Evolutionary conservation across 805 yeast species (phyloP), one percentile per base, ranked within the genome.

Genomic region (Myxozyma mucilagina): DNA sequence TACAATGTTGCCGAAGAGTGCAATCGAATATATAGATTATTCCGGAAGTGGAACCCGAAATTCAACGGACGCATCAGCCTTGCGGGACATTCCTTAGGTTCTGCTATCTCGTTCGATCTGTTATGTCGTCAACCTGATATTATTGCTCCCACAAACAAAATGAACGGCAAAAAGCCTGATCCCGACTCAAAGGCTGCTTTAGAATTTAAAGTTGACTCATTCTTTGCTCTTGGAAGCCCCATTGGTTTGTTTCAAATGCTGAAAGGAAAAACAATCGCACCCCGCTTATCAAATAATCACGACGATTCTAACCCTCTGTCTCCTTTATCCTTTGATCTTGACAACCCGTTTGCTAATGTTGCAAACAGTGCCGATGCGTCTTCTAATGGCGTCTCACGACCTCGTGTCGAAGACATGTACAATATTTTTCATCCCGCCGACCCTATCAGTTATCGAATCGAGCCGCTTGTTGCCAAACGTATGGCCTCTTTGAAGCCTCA

Each of bases 31-130:
- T 88, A 84, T 71, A 73, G 78, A 4, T 73, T 80, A 38, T 93
- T 85, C 72, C 73, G 79, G 60, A 79, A 84, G 54, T 75, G 81
- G 51, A 85, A 92, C 65, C 96, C 96, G 0, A 74, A 79, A 18
- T 89, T 89, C 73, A 77, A 84, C n/a, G 97, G 97, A 0, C 83
- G 86, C 65, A 86, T 93, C 0, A 91, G 93, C 67, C 73, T 93
- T 1, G 76, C 91, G 61, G 98, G 97, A 1, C 99, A 93, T 73
- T 93, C 98, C 0, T 76, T 93, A 39, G 99, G 99, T 0, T 87
- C 96, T 2, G 88, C 93, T 0, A 88, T 93, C 39, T 78, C 85
- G 1, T 84, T 89, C 70, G 97, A 93, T 71, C 78, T 93, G 13
- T 72, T 91, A 14, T 75, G 85, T 9, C 70, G 75, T 16, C 87